Base-by-base conservation (phyloP, 2,329 filamentous ascomycete genomes). In the Acrodontium crateriforme region DNA sequence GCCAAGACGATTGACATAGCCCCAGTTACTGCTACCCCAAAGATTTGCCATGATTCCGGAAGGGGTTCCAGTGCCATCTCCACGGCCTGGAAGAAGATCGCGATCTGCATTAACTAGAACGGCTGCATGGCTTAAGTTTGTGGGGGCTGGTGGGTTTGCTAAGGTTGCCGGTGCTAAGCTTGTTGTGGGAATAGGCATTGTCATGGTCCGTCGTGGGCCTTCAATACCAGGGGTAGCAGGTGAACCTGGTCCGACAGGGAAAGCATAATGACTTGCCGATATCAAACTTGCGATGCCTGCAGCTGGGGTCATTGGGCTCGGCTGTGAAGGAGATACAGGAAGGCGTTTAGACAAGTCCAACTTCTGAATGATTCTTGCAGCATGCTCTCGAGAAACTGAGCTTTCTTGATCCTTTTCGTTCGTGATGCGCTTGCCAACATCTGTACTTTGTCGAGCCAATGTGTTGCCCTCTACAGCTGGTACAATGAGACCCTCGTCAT, bases 11-110 rank as follows among this genome's bases (percentile, higher is more conserved):
- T 78, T 77, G 33, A 78, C 57, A 38, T 71, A 69, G 9, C 71
- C 71, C 81, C 84, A 93, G 25, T 84, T 76, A 31, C 74, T 78
- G 45, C 76, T 91, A 27, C 87, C 87, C 87, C 87, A 95, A 31
- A 91, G 69, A 50, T 95, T 95, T 17, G 85, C 85, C 62, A 93
- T 71, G 36, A 94, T 74, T 9, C 82, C 83, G 27, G 79, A 80
- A 1, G 85, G 82, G 55, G 93, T 72, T 22, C 78, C 71, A n/a
- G 67, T 67, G 25, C 63, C 70, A 42, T 74, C 69, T 34, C 60
- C 61, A 26, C 59, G 56, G n/a, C 74, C 73, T 11, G 73, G 54
- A 3, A 67, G 68, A 31, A 83, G 63, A 2, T 73, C 72, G 35
- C 77, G 70, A 46, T 93, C 84, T 28, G 76, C 78, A 42, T 78